phyloP scores from a whole-genome alignment of 495 filamentous ascomycete genomes.

The Rusavskia elegans region DNA sequence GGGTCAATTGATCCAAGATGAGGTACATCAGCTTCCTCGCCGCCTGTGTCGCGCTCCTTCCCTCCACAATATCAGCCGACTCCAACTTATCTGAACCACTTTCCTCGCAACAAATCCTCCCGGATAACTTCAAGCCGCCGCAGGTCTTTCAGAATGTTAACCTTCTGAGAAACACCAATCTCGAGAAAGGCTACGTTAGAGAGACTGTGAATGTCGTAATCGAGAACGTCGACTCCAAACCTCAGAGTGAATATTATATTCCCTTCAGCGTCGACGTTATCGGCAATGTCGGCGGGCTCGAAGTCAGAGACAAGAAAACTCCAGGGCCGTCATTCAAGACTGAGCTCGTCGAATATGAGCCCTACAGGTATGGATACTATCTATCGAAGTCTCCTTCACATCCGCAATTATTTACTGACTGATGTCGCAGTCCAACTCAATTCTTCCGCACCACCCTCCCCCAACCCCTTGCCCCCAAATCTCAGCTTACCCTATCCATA shows the following conservation, averaged over 20 bases:
- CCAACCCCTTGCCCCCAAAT: constrained; percentile 52
- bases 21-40: constrained; percentile 12
- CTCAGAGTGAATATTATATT: constrained; percentile 79
- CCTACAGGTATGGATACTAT: constrained; percentile 32
- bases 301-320: constrained; percentile 83
- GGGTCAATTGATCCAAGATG: constrained; percentile 13
- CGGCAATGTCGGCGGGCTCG: constrained; percentile 63
- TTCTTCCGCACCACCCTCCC: constrained; percentile 75
- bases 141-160: constrained; percentile 87
- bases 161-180: constrained; percentile 72
- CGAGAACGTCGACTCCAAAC: constrained; percentile 63
- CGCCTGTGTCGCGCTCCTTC: constrained; percentile 15
- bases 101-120: constrained; percentile 37
- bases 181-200: constrained; percentile 80
- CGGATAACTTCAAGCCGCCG: constrained; percentile 65
- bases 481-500: constrained; percentile 74
- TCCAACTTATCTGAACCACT: constrained; percentile 19
- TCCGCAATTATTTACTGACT: no score
- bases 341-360: constrained; percentile 47
- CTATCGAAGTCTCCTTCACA: no score
- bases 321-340: constrained; percentile 49
- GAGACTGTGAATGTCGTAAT: constrained; percentile 87
- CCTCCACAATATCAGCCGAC: constrained; percentile 16
- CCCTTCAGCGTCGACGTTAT: constrained; percentile 64
- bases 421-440: constrained; percentile 45